These are phyloP conservation scores for Wolfiporia cocos DNA, from an alignment of 1,284 basidiomycete genomes.

Conservation along the genomic window DNA sequence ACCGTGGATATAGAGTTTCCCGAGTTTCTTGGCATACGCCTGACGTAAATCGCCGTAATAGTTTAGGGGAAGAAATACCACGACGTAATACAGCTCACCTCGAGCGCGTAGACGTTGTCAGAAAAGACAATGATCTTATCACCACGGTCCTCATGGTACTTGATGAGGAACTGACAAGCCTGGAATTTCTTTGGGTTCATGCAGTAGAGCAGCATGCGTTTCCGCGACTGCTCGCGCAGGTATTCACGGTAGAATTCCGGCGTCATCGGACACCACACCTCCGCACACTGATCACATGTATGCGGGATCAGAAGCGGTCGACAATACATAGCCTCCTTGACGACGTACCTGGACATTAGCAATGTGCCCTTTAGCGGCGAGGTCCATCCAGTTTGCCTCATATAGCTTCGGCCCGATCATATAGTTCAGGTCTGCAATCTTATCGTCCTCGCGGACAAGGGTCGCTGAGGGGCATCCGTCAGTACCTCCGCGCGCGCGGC, in stretches of 20 bases:
- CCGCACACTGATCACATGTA: constrained; percentile 69
- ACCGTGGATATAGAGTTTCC: constrained; percentile 96
- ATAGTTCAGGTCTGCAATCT: constrained; percentile 98
- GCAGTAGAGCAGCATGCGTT: constrained; percentile 95
- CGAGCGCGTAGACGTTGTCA: constrained; percentile 95
- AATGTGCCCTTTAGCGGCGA: constrained; percentile 98
- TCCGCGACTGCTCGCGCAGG: constrained; percentile 86
- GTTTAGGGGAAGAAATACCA: neutral
- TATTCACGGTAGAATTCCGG: constrained; percentile 99
- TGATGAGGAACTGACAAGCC: constrained; percentile 97
- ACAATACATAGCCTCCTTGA: constrained; percentile 3
- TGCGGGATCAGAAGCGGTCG: constrained; percentile 2
- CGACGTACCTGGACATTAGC: constrained; percentile 89
- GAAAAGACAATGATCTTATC: constrained; percentile 99
- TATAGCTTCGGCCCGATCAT: constrained; percentile 99
- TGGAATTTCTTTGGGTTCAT: constrained; percentile 99
- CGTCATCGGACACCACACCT: constrained; percentile 99
- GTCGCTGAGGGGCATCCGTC: constrained; percentile 55
- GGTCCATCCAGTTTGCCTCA: constrained; percentile 99
- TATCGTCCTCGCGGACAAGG: constrained; percentile 97
- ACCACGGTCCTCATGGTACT: constrained; percentile 95
- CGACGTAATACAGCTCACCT: constrained; percentile 43
- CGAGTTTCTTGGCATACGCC: constrained; percentile 94
- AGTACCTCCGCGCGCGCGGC: neutral
- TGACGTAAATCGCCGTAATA: constrained; percentile 24